These are phyloP conservation scores for Suillus paluster DNA, from an alignment of 768 basidiomycete species.

Conservation along the genomic window DNA sequence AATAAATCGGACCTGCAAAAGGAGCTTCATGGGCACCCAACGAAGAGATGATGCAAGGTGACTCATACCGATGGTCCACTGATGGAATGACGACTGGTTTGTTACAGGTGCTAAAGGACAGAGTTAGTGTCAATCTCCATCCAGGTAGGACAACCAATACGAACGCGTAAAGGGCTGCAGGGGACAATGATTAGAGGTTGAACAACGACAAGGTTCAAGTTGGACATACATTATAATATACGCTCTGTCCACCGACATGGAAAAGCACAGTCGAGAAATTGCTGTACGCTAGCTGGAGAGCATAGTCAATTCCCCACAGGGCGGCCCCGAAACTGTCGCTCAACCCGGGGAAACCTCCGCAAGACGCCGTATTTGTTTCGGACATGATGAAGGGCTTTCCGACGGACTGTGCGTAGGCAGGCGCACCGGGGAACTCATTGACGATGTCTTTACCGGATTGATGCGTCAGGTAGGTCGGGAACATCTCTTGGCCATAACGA, in stretches of 20 bases:
- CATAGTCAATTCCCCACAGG: slow-evolving; percentile 58
- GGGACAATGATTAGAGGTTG: slow-evolving; percentile 1
- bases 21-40: not conserved
- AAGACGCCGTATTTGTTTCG: slow-evolving; percentile 60
- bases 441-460: slow-evolving; percentile 51
- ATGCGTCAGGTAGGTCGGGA: slow-evolving; percentile 58
- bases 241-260: slow-evolving; percentile 66
- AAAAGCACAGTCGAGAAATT: slow-evolving; percentile 49
- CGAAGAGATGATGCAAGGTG: not conserved
- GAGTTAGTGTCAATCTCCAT: not conserved
- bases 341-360: slow-evolving; percentile 54
- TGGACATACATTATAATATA: slow-evolving; percentile 62
- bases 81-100: slow-evolving; percentile 58
- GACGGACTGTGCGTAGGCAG: slow-evolving; percentile 41
- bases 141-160: not conserved
- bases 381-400: slow-evolving; percentile 56
- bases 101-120: slow-evolving; percentile 49
- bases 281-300: slow-evolving; percentile 53
- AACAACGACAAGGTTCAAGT: not conserved
- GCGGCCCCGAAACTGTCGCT: slow-evolving; percentile 61
- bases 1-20: slow-evolving; percentile 58
- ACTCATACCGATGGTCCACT: slow-evolving; percentile 64
- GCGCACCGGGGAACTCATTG: slow-evolving; percentile 53
- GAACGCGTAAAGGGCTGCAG: slow-evolving; percentile 45
- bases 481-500: slow-evolving; percentile 48